Evolutionary conservation across 1,139 yeast species (phyloP).

Genomic region (Dujonia santamariae): DNA sequence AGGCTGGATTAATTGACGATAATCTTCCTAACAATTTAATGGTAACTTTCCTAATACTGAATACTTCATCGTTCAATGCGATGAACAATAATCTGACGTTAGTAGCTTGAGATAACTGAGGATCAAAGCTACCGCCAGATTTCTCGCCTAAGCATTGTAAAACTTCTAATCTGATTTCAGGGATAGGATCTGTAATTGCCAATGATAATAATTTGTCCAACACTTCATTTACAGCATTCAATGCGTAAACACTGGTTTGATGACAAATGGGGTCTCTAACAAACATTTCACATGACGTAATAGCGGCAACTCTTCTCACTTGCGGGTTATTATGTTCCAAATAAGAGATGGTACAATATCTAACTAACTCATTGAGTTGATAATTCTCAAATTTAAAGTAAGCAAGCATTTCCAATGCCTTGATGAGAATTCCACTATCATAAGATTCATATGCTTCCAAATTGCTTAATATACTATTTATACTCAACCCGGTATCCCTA

Average conservation of each 20-base stretch:
- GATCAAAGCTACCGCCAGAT: slow-evolving; percentile 68
- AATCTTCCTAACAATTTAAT: slow-evolving; percentile 79
- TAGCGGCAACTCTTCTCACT: slow-evolving; percentile 81
- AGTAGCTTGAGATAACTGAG: slow-evolving; percentile 91
- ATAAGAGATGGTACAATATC: slow-evolving; percentile 77
- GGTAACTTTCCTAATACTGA: slow-evolving; percentile 79
- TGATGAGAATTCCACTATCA: slow-evolving; percentile 55
- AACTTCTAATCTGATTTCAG: slow-evolving; percentile 81
- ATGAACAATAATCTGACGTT: slow-evolving; percentile 81
- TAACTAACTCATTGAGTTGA: slow-evolving; percentile 81
- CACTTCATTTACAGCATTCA: slow-evolving; percentile 82
- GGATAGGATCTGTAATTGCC: slow-evolving; percentile 86
- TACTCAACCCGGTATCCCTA: slow-evolving; percentile 55
- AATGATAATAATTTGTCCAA: slow-evolving; percentile 75
- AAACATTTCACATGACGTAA: slow-evolving; percentile 80
- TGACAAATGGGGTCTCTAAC: slow-evolving; percentile 78
- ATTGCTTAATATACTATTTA: slow-evolving; percentile 35
- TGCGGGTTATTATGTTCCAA: slow-evolving; percentile 76
- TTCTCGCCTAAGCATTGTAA: slow-evolving; percentile 53
- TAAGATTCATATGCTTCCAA: slow-evolving; percentile 39
- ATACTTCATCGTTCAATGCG: slow-evolving; percentile 88
- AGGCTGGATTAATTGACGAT: slow-evolving; percentile 88
- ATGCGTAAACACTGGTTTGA: slow-evolving; percentile 81
- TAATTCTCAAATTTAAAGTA: slow-evolving; percentile 73
- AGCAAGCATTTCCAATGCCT: slow-evolving; percentile 71